Percentiles rank a stretch among this genome's conserved stretches.
Conservation (phyloP, 148 eudicot genomes). For the Fagopyrum homotropicum region DNA sequence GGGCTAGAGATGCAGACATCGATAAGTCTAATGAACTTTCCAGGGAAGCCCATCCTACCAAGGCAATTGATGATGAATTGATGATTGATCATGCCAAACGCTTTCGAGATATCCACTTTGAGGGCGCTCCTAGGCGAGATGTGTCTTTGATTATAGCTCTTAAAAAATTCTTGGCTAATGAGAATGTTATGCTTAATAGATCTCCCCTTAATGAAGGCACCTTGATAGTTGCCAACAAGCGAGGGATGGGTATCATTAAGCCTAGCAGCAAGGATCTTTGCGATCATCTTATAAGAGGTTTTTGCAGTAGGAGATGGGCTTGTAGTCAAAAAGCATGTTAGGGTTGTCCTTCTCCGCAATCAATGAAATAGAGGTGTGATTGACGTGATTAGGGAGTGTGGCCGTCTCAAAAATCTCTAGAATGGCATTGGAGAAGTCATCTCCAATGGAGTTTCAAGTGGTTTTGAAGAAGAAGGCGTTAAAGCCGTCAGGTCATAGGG, state of each 20-base stretch:
- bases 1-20: no score
- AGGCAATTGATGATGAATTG: no score
- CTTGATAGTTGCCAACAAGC: no score
- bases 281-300: background rate
- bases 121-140: background rate
- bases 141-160: no score
- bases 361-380: background rate
- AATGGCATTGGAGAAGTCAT: background rate
- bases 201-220: no score
- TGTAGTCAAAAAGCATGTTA: background rate
- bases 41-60: no score
- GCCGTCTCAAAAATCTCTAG: background rate
- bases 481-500: background rate
- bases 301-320: background rate
- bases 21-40: no score
- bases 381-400: background rate
- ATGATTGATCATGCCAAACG: background rate
- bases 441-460: background rate
- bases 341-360: background rate
- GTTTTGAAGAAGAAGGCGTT: background rate
- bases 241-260: no score
- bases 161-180: no score
- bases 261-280: background rate
- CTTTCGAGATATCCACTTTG: background rate
- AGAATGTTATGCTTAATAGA: no score